Conservation (phyloP, 441 rosid species). For the Populus trichocarpa region DNA sequence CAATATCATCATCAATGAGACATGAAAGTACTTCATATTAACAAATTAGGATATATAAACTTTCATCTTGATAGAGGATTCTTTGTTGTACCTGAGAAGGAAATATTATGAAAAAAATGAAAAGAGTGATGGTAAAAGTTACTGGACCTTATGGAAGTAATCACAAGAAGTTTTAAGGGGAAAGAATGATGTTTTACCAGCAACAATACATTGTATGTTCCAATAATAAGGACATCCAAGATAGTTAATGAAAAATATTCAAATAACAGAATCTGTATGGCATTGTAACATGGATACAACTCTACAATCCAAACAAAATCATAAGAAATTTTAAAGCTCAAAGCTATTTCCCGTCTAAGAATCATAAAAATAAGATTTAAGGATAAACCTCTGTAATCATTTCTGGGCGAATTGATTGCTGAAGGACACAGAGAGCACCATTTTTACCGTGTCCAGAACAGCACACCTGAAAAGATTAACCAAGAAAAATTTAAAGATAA, state of each 20-base stretch:
- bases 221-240: background rate
- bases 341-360: background rate
- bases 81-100: background rate
- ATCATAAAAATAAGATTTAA: background rate
- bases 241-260: background rate
- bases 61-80: background rate
- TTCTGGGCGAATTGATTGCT: constrained; percentile 98
- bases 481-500: constrained; percentile 3
- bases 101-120: background rate
- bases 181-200: constrained; percentile 1
- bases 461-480: constrained; percentile 64
- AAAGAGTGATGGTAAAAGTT: background rate
- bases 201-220: background rate
- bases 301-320: background rate
- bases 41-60: background rate
- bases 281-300: background rate
- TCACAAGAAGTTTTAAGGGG: background rate
- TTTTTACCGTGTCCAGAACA: constrained; percentile 99
- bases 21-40: background rate
- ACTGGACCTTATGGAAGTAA: background rate
- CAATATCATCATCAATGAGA: background rate
- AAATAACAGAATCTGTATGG: background rate
- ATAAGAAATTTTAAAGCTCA: background rate
- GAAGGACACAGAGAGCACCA: constrained; percentile 84
- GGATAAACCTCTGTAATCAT: constrained; percentile 86